Evolutionary conservation across 352 stramenopile genomes (phyloP), one percentile per base, ranked within the genome.

Genomic region (Phytophthora citricola): DNA sequence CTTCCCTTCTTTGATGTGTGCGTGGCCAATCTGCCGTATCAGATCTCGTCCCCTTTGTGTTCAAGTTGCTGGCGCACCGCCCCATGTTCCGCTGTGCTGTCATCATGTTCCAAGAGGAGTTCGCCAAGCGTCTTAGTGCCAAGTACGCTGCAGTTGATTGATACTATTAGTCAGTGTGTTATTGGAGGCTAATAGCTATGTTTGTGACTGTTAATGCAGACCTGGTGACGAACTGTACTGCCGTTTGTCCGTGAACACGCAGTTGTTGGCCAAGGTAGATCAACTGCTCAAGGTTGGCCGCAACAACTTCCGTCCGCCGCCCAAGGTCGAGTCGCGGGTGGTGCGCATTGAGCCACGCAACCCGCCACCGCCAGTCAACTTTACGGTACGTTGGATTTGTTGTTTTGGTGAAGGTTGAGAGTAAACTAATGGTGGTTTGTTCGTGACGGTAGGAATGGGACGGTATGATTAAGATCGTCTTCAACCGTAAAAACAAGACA

Each of bases 401-500:
- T 17, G 40, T 9, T 53, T 10, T 22, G 4, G 4, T 4, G 20
- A 15, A 57, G 51, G 32, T 26, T 55, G 7, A 43, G 17, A 9
- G 38, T 8, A 20, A 24, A 41, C 17, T 31, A n/a, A 50, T 76
- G 10, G 71, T 29, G 5, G 48, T 50, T 41, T 57, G 10, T 10
- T 48, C 6, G n/a, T 65, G 20, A 3, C 61, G 71, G 39, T 27
- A 87, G 62, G 98, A 99, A 82, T 99, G 98, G 98, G 98, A 99
- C 76, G 98, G 98, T 36, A 98, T 99, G 92, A 94, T 99, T 67
- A 97, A 98, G 66, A 92, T 99, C 65, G 81, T 99, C 45, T 99
- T 99, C 79, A 99, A 99, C 81, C 89, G 98, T 36, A 99, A 99
- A 81, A 99, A 99, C 82, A 99, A 99, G 87, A 99, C 97, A 34